These are phyloP conservation scores for Annulohypoxylon moriforme DNA, from an alignment of 495 filamentous ascomycete species.

Conservation along the genomic window DNA sequence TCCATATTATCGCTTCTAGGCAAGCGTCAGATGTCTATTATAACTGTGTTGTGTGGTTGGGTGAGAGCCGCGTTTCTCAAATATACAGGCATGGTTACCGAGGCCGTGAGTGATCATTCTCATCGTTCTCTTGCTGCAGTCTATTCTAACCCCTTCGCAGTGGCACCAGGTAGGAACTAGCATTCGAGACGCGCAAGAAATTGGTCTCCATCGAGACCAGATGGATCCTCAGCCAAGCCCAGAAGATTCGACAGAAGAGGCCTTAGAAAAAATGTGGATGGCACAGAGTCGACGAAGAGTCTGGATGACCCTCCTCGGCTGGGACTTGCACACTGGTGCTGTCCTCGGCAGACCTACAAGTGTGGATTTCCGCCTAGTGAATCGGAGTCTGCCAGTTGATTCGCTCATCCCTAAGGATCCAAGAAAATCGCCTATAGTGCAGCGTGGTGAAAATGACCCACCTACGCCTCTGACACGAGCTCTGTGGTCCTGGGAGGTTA, in stretches of 20 bases:
- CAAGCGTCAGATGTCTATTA: slow-evolving; percentile 64
- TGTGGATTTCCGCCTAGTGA: slow-evolving; percentile 58
- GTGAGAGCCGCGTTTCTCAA: slow-evolving; percentile 61
- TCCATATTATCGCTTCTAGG: slow-evolving; percentile 65
- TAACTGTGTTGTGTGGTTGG: slow-evolving; percentile 68
- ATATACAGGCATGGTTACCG: slow-evolving; percentile 62
- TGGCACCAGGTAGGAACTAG: slow-evolving; percentile 70
- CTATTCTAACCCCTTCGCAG: slow-evolving; percentile 46
- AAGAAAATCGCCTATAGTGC: slow-evolving; percentile 50
- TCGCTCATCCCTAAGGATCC: slow-evolving; percentile 48
- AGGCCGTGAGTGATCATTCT: slow-evolving; percentile 51
- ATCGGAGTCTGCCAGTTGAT: slow-evolving; percentile 56
- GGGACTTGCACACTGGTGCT: slow-evolving; percentile 69
- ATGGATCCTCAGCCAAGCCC: slow-evolving; percentile 53
- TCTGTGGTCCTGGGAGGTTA: slow-evolving; percentile 51
- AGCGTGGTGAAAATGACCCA: slow-evolving; percentile 52
- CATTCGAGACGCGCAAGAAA: slow-evolving; percentile 72
- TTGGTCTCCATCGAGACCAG: slow-evolving; percentile 67
- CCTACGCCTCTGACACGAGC: slow-evolving; percentile 57
- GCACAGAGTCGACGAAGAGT: slow-evolving; percentile 63
- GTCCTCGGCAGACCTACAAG: slow-evolving; percentile 69
- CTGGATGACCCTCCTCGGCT: slow-evolving; percentile 67
- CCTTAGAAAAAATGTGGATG: slow-evolving; percentile 64
- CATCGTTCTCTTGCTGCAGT: background rate
- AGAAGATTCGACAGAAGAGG: slow-evolving; percentile 55